These are phyloP conservation scores for Zygosaccharomyces pseudorouxii DNA, from an alignment of 805 yeast genomes.

Conservation along the genomic window DNA sequence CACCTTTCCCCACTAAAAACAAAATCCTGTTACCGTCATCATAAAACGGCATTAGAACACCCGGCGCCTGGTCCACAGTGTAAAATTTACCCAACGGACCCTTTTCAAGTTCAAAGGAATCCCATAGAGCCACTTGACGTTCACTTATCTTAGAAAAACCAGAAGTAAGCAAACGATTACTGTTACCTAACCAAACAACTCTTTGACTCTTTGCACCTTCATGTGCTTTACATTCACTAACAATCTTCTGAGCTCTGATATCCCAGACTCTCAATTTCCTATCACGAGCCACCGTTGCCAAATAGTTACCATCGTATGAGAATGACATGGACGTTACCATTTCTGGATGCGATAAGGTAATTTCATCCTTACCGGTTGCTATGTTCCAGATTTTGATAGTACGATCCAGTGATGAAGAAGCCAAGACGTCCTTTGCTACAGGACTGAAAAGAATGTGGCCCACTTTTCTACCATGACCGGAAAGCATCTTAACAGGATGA, in stretches of 20 bases:
- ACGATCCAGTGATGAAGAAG: slow-evolving; percentile 87
- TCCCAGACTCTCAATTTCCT: slow-evolving; percentile 91
- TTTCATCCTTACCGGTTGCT: slow-evolving; percentile 62
- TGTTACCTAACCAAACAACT: slow-evolving; percentile 84
- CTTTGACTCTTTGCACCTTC: slow-evolving; percentile 89
- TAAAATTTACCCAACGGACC: slow-evolving; percentile 91
- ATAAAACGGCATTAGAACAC: slow-evolving; percentile 86
- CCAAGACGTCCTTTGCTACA: slow-evolving; percentile 76
- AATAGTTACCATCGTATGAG: slow-evolving; percentile 79
- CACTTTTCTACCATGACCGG: slow-evolving; percentile 91
- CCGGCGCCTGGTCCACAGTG: slow-evolving; percentile 84
- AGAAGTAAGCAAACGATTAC: slow-evolving; percentile 82
- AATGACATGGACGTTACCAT: slow-evolving; percentile 90
- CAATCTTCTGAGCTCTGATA: slow-evolving; percentile 62
- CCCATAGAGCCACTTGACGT: slow-evolving; percentile 95
- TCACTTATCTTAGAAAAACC: slow-evolving; percentile 92
- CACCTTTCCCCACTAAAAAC: slow-evolving; percentile 95
- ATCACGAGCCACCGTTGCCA: slow-evolving; percentile 90
- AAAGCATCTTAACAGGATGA: slow-evolving; percentile 60
- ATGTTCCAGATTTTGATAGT: slow-evolving; percentile 90
- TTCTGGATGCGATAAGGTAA: slow-evolving; percentile 81
- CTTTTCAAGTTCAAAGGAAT: slow-evolving; percentile 59
- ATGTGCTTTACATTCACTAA: slow-evolving; percentile 86
- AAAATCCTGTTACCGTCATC: slow-evolving; percentile 77
- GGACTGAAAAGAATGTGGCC: slow-evolving; percentile 93